Evolutionary conservation across 2,329 filamentous ascomycete species (phyloP).

Genomic region (Alternaria incomplexa): DNA sequence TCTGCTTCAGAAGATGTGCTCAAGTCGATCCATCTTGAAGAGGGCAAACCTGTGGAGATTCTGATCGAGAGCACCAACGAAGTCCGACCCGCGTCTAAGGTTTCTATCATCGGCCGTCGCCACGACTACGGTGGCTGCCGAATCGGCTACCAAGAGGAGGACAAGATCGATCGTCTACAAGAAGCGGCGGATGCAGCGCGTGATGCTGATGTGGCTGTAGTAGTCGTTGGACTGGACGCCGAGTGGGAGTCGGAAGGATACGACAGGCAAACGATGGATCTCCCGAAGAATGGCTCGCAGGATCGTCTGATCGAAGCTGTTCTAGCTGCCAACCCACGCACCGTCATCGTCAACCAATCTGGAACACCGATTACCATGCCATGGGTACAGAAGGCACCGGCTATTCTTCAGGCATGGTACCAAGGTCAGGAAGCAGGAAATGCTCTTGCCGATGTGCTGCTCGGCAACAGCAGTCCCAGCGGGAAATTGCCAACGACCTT

Average conservation of each 20-base stretch:
- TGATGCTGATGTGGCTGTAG: constrained; percentile 75
- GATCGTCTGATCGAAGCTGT: constrained; percentile 70
- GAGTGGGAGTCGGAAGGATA: constrained; percentile 78
- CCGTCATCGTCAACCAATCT: constrained; percentile 75
- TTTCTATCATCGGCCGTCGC: constrained; percentile 62
- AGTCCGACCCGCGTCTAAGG: constrained; percentile 66
- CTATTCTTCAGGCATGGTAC: constrained; percentile 80
- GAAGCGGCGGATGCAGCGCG: constrained; percentile 71
- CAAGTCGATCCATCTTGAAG: constrained; percentile 65
- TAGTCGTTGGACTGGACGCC: constrained; percentile 78
- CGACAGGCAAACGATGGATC: constrained; percentile 67
- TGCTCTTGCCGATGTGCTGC: constrained; percentile 77
- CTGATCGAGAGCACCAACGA: constrained; percentile 71
- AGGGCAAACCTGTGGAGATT: constrained; percentile 65
- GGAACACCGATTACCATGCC: constrained; percentile 76
- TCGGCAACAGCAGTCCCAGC: constrained; percentile 74
- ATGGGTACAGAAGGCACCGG: constrained; percentile 69
- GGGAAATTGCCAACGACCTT: constrained; percentile 78
- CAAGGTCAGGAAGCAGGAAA: constrained; percentile 87
- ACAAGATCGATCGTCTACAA: constrained; percentile 61
- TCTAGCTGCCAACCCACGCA: constrained; percentile 68
- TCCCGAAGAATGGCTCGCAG: constrained; percentile 62
- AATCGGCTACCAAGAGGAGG: constrained; percentile 73
- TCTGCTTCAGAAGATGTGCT: constrained; percentile 70
- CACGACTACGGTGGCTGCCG: constrained; percentile 74